A percentile compares a stretch with the other conserved stretches of the same genome.
These are phyloP conservation scores for Linum lewisii DNA, from an alignment of 345 rosid genomes.

Conservation along the genomic window DNA sequence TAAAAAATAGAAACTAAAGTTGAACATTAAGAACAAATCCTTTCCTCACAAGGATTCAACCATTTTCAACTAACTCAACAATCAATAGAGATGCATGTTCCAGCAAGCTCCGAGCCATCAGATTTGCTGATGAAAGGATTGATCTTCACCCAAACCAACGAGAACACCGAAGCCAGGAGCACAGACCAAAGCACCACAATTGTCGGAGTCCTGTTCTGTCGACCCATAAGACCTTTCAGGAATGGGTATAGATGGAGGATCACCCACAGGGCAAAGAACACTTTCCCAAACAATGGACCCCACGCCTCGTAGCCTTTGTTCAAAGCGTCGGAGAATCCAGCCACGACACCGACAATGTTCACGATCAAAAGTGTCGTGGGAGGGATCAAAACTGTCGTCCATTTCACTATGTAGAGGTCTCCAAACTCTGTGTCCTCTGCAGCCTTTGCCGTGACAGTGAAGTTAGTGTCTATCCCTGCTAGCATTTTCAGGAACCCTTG, in stretches of 20 bases:
- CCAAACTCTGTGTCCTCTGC: slow-evolving; percentile 89
- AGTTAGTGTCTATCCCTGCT: slow-evolving; percentile 88
- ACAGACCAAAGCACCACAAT: slow-evolving; percentile 95
- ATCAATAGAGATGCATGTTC: slow-evolving; percentile 69
- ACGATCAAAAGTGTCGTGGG: slow-evolving; percentile 82
- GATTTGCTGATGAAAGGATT: slow-evolving; percentile 53
- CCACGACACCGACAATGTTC: slow-evolving; percentile 92
- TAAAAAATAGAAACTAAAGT: not conserved
- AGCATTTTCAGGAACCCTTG: slow-evolving; percentile 91
- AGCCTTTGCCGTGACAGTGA: slow-evolving; percentile 91
- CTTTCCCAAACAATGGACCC: slow-evolving; percentile 96
- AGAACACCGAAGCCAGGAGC: slow-evolving; percentile 84
- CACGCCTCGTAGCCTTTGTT: slow-evolving; percentile 96
- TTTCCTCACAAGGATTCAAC: not conserved
- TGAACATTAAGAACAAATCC: not conserved
- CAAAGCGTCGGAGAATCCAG: slow-evolving; percentile 94
- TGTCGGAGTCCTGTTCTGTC: slow-evolving; percentile 93
- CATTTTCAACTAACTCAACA: slow-evolving; percentile 32
- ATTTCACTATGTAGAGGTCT: slow-evolving; percentile 78
- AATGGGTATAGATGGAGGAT: slow-evolving; percentile 94
- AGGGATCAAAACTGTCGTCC: slow-evolving; percentile 90
- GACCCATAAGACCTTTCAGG: slow-evolving; percentile 99
- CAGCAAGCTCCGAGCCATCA: slow-evolving; percentile 23
- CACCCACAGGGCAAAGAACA: slow-evolving; percentile 95
- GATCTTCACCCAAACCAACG: slow-evolving; percentile 91